Evolutionary conservation across 2,329 filamentous ascomycete species (phyloP).

Genomic region (Salinomyces thailandicus): DNA sequence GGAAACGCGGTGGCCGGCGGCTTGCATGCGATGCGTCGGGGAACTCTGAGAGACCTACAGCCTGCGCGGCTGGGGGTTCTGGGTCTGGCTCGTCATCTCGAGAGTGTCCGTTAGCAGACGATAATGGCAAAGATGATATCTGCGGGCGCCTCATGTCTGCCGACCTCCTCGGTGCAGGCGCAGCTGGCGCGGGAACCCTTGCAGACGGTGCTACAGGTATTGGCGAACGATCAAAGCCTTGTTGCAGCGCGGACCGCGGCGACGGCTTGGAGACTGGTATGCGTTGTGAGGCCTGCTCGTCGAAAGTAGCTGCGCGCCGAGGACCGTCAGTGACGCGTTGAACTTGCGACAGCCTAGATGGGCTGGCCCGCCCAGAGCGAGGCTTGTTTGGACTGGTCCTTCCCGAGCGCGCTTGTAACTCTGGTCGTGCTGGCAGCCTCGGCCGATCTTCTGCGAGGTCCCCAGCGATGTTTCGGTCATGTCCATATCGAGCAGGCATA

Average conservation of each 20-base stretch:
- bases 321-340: conserved; percentile 14
- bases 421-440: conserved; percentile 23
- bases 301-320: conserved; percentile 10
- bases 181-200: conserved; percentile 17
- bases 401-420: conserved; percentile 22
- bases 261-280: conserved; percentile 19
- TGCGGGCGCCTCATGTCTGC: conserved; percentile 16
- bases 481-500: conserved; percentile 18
- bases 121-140: not conserved
- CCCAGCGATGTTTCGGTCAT: conserved; percentile 9
- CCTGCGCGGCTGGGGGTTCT: conserved; percentile 9
- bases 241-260: conserved; percentile 16
- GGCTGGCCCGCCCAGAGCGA: conserved; percentile 19
- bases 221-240: conserved; percentile 17
- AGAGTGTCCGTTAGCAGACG: conserved; percentile 28
- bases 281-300: conserved; percentile 10
- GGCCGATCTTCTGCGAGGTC: conserved; percentile 21
- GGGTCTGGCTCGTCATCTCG: conserved; percentile 35
- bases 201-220: conserved; percentile 6
- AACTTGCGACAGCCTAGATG: conserved; percentile 18
- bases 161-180: conserved; percentile 26
- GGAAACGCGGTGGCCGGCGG: conserved; percentile 66
- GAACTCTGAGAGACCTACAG: conserved; percentile 42
- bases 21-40: conserved; percentile 80
- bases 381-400: conserved; percentile 20